A percentile compares a stretch with the other conserved stretches of the same genome.
Conservation (phyloP, 495 filamentous ascomycete species). For the Penicillium odoratum region DNA sequence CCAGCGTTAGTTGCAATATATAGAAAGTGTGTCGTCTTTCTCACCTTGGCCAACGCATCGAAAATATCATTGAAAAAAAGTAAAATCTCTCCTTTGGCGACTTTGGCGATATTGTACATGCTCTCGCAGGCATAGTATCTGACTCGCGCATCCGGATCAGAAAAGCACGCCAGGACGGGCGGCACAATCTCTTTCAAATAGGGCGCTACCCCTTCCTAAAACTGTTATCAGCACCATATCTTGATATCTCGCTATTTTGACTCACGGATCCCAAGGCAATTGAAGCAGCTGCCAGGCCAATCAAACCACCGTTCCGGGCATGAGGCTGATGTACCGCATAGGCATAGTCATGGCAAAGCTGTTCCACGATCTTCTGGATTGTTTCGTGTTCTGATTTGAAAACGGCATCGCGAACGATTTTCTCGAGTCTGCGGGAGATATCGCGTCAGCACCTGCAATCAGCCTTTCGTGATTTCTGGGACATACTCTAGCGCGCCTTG, state of each 20-base stretch:
- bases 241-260: constrained; percentile 16
- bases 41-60: constrained; percentile 92
- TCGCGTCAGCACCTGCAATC: constrained; percentile 3
- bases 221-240: constrained; percentile 23
- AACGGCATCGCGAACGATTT: constrained; percentile 82
- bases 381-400: constrained; percentile 71
- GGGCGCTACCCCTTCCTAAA: constrained; percentile 78
- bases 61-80: constrained; percentile 98
- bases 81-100: constrained; percentile 95
- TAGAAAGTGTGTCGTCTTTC: constrained; percentile 6
- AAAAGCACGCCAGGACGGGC: constrained; percentile 97
- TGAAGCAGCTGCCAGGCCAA: constrained; percentile 92
- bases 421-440: constrained; percentile 67
- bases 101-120: constrained; percentile 99
- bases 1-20: constrained; percentile 4
- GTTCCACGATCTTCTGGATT: constrained; percentile 84
- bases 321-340: constrained; percentile 98
- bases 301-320: constrained; percentile 93
- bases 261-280: constrained; percentile 92
- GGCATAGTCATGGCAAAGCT: constrained; percentile 96
- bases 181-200: constrained; percentile 93
- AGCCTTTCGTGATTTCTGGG: neutral
- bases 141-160: constrained; percentile 96
- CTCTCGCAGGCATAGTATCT: constrained; percentile 99
- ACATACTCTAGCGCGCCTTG: constrained; percentile 94